Evolutionary conservation across 2,329 filamentous ascomycete genomes (phyloP), one percentile per base, ranked within the genome.

Genomic region (Phaeosphaeria sp.): DNA sequence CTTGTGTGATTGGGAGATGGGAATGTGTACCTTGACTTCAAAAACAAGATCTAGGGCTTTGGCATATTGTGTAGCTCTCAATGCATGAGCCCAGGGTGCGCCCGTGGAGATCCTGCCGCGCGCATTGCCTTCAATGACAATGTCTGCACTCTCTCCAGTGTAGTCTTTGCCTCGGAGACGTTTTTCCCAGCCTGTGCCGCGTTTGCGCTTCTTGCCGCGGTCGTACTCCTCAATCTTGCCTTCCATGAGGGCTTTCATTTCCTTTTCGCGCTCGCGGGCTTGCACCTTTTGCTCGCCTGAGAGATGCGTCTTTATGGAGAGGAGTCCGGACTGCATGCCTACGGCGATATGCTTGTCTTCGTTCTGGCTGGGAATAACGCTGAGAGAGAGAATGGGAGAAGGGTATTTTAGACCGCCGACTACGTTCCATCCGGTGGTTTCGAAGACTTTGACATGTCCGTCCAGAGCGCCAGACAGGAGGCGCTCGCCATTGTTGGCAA

Each of bases 391-490:
- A 56, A 99, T 90, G 1, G 95, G 95, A 1, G 92, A 91, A 5
- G 92, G 89, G 78, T 98, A 99, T 79, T 98, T 99, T 59, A 90
- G 88, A 51, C 92, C 94, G 41, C 92, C 90, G n/a, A 98, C 93
- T 7, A 98, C 91, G 73, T 97, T 97, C 95, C 95, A 99, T 50
- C 87, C 89, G 0, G 89, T 89, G 1, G 93, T 97, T 79, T 98
- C 94, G 71, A 96, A 98, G 41, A 99, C 88, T 80, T 99, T 99
- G 80, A 98, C 89, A 78, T 98, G 95, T 10, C 95, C 96, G 76
- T 99, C 95, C 46, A 99, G 84, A 20, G 90, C 93, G 77, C 93
- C 95, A 64, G 90, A 93, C 53, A 99, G 86, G 55, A 99, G 84
- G 50, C 95, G 87, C 50, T 87, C 87, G 47, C 91, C 91, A 66